Conservation (phyloP, 176 grass and related monocot genomes). For the Puccinellia tenuiflora region DNA sequence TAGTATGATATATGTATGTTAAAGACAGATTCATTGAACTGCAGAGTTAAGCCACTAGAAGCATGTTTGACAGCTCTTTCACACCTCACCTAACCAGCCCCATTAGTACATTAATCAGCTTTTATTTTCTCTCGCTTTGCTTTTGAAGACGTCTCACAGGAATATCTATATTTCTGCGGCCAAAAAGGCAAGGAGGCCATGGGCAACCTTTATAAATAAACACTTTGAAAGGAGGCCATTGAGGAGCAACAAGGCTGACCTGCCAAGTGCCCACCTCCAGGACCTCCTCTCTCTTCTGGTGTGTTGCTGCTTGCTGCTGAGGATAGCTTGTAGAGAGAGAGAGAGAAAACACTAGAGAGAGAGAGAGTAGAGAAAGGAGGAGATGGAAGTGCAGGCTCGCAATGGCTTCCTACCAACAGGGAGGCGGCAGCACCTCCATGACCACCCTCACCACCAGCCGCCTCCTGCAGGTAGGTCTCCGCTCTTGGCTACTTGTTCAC, state of each 20-base stretch:
- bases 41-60: too few relatives aligned
- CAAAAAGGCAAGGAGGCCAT: background rate
- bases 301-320: background rate
- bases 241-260: background rate
- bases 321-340: background rate
- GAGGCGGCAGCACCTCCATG: background rate
- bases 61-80: too few relatives aligned
- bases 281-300: background rate
- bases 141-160: background rate
- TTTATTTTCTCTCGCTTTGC: background rate
- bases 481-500: background rate
- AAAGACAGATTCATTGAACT: too few relatives aligned
- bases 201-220: background rate
- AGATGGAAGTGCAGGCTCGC: constrained; percentile 22
- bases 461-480: background rate
- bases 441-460: background rate
- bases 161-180: constrained; percentile 11
- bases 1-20: too few relatives aligned
- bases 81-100: background rate
- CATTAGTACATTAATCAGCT: background rate
- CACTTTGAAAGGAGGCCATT: background rate
- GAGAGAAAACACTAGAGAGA: too few relatives aligned
- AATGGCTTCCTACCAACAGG: background rate
- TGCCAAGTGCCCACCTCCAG: too few relatives aligned
- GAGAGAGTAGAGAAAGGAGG: too few relatives aligned